Evolutionary conservation across 148 eudicot species (phyloP).

Genomic region (Mesembryanthemum crystallinum): DNA sequence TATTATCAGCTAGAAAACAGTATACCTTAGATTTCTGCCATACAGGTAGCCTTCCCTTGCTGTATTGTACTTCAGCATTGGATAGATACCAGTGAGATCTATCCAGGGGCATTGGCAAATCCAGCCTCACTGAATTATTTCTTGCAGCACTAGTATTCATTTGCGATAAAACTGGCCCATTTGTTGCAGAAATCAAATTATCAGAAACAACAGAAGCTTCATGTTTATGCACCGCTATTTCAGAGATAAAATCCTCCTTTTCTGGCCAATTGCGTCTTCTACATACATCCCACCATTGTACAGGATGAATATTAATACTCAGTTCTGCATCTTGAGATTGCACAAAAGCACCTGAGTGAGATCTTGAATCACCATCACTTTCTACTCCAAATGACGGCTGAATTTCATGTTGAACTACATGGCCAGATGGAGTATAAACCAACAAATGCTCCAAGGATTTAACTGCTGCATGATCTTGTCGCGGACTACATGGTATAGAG

Average conservation of each 20-base stretch:
- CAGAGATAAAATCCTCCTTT: slow-evolving; percentile 26
- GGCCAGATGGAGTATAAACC: slow-evolving; percentile 46
- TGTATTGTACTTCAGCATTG: slow-evolving; percentile 45
- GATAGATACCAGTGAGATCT: slow-evolving; percentile 34
- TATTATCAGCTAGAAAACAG: background rate
- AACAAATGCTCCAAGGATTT: slow-evolving; percentile 39
- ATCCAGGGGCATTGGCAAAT: slow-evolving; percentile 33
- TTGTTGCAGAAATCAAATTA: background rate
- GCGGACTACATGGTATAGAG: slow-evolving; percentile 21
- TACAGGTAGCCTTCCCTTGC: slow-evolving; percentile 30
- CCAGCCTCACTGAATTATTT: background rate
- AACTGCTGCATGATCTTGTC: slow-evolving; percentile 12
- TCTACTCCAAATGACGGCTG: slow-evolving; percentile 30
- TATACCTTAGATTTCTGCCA: slow-evolving; percentile 47
- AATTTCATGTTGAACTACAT: slow-evolving; percentile 45
- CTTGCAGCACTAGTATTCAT: background rate
- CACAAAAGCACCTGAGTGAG: slow-evolving; percentile 21
- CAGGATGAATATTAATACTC: slow-evolving; percentile 20
- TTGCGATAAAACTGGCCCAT: background rate
- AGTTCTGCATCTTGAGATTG: slow-evolving; percentile 33
- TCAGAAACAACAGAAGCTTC: background rate
- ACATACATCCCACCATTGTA: slow-evolving; percentile 40
- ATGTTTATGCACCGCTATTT: slow-evolving; percentile 3
- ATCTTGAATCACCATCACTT: slow-evolving; percentile 24
- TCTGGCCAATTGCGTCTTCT: slow-evolving; percentile 34